phyloP scores from a whole-genome alignment of 352 stramenopile genomes.

The Phytophthora sp. region DNA sequence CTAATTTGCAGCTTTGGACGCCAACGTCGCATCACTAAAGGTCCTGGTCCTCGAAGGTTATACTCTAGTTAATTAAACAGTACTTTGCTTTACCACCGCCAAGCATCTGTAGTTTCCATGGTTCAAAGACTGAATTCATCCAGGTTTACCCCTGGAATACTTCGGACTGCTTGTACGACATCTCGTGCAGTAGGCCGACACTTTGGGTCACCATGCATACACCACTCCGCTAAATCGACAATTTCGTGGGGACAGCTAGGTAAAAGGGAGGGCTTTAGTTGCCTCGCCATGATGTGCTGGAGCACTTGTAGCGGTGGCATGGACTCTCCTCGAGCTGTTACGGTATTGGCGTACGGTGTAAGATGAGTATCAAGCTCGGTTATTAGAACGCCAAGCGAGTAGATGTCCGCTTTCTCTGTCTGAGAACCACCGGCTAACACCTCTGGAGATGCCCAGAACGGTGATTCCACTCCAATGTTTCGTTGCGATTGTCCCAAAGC shows the following conservation, averaged over 20 bases:
- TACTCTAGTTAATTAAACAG: too few relatives aligned
- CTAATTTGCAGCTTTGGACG: too few relatives aligned
- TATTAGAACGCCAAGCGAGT: conserved; percentile 72
- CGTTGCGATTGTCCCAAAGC: conserved; percentile 10
- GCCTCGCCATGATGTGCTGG: conserved; percentile 33
- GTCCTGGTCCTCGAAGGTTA: too few relatives aligned
- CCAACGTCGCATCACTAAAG: too few relatives aligned
- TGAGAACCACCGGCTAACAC: conserved; percentile 55
- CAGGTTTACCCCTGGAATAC: conserved; percentile 15
- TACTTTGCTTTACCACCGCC: too few relatives aligned
- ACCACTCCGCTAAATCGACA: conserved; percentile 28
- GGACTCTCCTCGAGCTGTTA: conserved; percentile 6
- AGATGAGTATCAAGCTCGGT: conserved; percentile 58
- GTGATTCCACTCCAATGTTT: conserved; percentile 27
- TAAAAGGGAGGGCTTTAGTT: conserved; percentile 36
- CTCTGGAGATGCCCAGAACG: conserved; percentile 78
- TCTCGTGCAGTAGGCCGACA: conserved; percentile 32
- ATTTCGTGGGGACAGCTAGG: conserved; percentile 39
- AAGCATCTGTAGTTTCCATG: too few relatives aligned
- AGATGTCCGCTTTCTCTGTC: conserved; percentile 71
- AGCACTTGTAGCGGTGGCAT: conserved; percentile 38
- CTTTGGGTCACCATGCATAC: conserved; percentile 35
- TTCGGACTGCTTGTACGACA: conserved; percentile 22
- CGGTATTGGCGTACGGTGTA: conserved; percentile 35
- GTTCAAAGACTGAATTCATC: conserved; percentile 45